These are phyloP conservation scores for Aristolochia fimbriata DNA, from an alignment of 164 flowering plant genomes.

Conservation along the genomic window DNA sequence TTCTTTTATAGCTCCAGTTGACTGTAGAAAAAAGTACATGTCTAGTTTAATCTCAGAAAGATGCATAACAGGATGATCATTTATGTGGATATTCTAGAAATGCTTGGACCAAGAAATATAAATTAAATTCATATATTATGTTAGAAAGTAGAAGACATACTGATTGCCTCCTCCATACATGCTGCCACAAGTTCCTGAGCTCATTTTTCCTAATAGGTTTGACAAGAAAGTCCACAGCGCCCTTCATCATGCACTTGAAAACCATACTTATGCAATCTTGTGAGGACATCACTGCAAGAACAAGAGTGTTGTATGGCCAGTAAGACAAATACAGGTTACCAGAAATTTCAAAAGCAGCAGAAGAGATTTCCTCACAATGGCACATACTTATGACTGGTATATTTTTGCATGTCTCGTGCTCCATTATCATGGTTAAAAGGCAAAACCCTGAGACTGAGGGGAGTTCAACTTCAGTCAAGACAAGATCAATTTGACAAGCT, in stretches of 20 bases:
- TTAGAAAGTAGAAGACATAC: constrained; percentile 28
- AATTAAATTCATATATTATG: not conserved
- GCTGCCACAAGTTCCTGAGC: constrained; percentile 92
- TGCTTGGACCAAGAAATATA: not conserved
- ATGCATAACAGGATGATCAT: not conserved
- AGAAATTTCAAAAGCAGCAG: too few species aligned
- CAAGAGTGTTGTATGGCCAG: not conserved
- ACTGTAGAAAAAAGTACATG: constrained; percentile 16
- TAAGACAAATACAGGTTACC: too few species aligned
- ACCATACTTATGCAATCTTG: constrained; percentile 70
- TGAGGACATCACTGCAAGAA: constrained; percentile 87
- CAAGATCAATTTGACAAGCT: constrained; percentile 56
- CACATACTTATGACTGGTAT: constrained; percentile 92
- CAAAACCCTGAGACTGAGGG: constrained; percentile 84
- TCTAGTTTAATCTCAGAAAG: not conserved
- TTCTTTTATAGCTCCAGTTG: constrained; percentile 12
- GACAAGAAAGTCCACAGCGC: constrained; percentile 92
- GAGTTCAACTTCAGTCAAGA: constrained; percentile 81
- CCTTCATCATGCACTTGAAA: constrained; percentile 84
- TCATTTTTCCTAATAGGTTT: constrained; percentile 93
- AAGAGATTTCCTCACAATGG: too few species aligned
- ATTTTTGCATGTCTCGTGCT: constrained; percentile 74
- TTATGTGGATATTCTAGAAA: not conserved
- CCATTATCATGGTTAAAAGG: constrained; percentile 71
- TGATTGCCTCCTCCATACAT: constrained; percentile 90